Percentiles rank a stretch among this genome's conserved stretches.
These are phyloP conservation scores for Acanthamoeba castellanii DNA, from an alignment of 208 protist genomes.

Conservation along the genomic window DNA sequence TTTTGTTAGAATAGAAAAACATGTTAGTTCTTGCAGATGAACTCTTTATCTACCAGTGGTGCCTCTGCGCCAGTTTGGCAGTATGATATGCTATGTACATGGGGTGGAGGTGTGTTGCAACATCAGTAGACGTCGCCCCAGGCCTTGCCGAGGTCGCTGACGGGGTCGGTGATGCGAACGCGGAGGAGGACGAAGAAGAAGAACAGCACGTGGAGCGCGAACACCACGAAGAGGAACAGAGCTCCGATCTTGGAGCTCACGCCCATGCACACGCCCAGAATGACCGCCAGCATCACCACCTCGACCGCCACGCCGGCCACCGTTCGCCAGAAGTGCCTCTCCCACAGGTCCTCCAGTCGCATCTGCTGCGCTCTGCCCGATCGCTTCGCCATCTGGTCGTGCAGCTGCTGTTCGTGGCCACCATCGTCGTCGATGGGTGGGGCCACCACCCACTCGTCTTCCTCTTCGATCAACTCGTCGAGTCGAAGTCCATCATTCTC, in stretches of 20 bases:
- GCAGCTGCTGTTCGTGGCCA: background rate
- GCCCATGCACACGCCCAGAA: background rate
- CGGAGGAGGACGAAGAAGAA: conserved; percentile 23
- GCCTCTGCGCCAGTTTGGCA: background rate
- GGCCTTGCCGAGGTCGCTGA: background rate
- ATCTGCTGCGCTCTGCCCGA: background rate
- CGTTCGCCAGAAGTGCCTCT: conserved; percentile 18
- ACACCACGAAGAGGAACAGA: conserved; percentile 38
- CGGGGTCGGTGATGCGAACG: conserved; percentile 5
- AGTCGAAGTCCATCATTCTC: background rate
- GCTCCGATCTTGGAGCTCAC: conserved; percentile 44
- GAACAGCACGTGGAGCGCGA: conserved; percentile 27
- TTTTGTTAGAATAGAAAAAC: too few relatives aligned
- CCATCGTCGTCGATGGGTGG: background rate
- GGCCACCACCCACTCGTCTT: background rate
- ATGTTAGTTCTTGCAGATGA: too few relatives aligned
- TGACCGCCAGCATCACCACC: conserved; percentile 3
- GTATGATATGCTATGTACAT: background rate
- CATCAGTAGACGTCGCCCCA: conserved; percentile 10
- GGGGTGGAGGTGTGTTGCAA: background rate
- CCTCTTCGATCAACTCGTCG: background rate
- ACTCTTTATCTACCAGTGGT: too few relatives aligned
- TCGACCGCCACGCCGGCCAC: background rate
- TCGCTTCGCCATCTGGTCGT: background rate
- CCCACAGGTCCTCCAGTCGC: background rate